Base-by-base conservation (phyloP, 495 filamentous ascomycete species). In the Bathelium albidoporum region DNA sequence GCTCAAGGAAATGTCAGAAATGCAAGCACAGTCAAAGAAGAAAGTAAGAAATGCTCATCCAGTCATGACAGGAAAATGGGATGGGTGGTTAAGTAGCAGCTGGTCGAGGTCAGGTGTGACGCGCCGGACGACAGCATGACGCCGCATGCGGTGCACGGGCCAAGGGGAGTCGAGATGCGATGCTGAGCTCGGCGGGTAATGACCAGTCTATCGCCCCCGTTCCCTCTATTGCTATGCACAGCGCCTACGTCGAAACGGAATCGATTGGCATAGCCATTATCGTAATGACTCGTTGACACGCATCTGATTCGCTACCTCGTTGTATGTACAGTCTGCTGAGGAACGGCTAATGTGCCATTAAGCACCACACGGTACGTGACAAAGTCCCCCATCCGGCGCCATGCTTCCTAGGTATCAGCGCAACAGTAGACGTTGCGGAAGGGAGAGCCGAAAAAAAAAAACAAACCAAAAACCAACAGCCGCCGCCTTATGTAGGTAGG, bases 371-470 rank as follows among this genome's bases (percentile, higher is more conserved):
- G 7, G 7, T 11, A 9, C 12, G 16, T 28, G 24, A 55, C 20
- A 11, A 9, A 55, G 10, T 26, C 49, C 24, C 49, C 24, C 49
- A 14, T 14, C 34, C 24, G 16, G 29, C 49, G 24, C 49, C 49
- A 28, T 55, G 49, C 49, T 55, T 55, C 49, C 49, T 9, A 55
- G 49, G 49, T 55, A 55, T 55, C 49, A 55, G 49, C 24, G 49
- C 49, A 55, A 24, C 7, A 55, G 49, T 29, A 55, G 9, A 55
- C 16, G 24, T 2, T 28, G 16, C 7, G 24, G 20, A 29, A 55
- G 20, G n/a, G n/a, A n/a, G n/a, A n/a, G n/a, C n/a, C n/a, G n/a
- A n/a, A n/a, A n/a, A n/a, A n/a, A n/a, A n/a, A n/a, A n/a, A n/a
- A n/a, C n/a, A n/a, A n/a, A n/a, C n/a, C n/a, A n/a, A n/a, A n/a